Evolutionary conservation across 306 rosid species (phyloP).

Genomic region (Acacia crassicarpa): DNA sequence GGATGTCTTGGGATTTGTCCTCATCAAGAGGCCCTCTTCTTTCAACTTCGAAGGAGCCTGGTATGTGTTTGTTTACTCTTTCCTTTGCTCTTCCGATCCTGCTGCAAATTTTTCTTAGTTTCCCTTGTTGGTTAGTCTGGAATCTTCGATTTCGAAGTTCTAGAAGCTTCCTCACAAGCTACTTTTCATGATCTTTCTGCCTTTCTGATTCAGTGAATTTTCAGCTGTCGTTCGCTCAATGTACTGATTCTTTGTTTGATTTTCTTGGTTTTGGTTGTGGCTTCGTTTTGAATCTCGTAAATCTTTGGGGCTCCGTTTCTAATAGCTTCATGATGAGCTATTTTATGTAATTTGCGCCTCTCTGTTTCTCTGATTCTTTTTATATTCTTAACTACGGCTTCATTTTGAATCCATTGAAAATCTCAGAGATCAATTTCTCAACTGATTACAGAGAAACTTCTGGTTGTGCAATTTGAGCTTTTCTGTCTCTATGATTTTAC

Average conservation of each 20-base stretch:
- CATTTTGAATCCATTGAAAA: neutral
- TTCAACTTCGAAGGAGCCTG: constrained; percentile 78
- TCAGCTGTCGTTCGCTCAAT: neutral
- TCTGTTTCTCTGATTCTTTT: neutral
- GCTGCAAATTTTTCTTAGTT: neutral
- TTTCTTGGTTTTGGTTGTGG: neutral
- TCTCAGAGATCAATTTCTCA: neutral
- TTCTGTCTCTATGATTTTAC: neutral
- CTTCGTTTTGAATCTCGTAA: neutral
- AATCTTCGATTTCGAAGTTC: neutral
- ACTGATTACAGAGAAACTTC: neutral
- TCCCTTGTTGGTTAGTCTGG: neutral
- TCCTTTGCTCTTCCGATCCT: neutral
- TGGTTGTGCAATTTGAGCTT: neutral
- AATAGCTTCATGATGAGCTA: neutral
- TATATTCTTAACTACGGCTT: neutral
- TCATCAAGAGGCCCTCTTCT: constrained; percentile 68
- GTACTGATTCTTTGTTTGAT: neutral
- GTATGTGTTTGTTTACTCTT: constrained; percentile 22
- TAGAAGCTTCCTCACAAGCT: neutral
- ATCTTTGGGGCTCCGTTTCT: neutral
- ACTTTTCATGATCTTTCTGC: neutral
- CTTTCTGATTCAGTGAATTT: neutral
- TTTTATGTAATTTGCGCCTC: neutral
- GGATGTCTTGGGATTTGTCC: constrained; percentile 58